These are phyloP conservation scores for Fusarium nygamai DNA, from an alignment of 2,329 filamentous ascomycete genomes.

Conservation along the genomic window DNA sequence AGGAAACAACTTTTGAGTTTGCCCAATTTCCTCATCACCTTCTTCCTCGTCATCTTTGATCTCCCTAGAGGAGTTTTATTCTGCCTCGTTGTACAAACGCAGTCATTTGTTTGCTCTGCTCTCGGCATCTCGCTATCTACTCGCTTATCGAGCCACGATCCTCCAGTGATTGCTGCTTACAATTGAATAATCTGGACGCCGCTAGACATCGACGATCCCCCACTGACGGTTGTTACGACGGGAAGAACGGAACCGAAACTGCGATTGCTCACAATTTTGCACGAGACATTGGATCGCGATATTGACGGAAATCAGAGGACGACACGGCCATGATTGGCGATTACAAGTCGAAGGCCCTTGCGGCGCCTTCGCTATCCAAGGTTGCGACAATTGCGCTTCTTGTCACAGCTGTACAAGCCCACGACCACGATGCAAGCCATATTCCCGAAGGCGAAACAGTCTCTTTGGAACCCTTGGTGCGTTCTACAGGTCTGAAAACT, in stretches of 20 bases:
- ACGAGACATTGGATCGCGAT: background rate
- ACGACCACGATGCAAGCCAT: slow-evolving; percentile 60
- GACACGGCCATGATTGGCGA: slow-evolving; percentile 32
- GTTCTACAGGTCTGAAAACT: slow-evolving; percentile 40
- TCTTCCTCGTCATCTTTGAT: background rate
- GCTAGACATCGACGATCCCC: slow-evolving; percentile 34
- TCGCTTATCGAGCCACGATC: slow-evolving; percentile 33
- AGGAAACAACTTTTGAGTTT: slow-evolving; percentile 16
- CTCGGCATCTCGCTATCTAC: background rate
- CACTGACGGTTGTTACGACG: slow-evolving; percentile 4
- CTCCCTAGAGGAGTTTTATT: slow-evolving; percentile 20
- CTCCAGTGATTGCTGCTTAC: background rate
- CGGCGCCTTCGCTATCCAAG: slow-evolving; percentile 24
- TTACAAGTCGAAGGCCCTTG: slow-evolving; percentile 21
- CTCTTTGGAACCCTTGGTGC: slow-evolving; percentile 78
- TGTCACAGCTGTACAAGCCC: slow-evolving; percentile 45
- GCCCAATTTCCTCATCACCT: slow-evolving; percentile 1
- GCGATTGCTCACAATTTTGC: background rate
- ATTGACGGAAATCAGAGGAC: background rate
- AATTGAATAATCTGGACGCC: slow-evolving; percentile 12
- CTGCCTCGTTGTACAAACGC: background rate
- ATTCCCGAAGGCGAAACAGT: slow-evolving; percentile 76
- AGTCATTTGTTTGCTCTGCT: slow-evolving; percentile 39
- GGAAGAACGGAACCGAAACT: background rate
- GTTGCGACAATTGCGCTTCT: slow-evolving; percentile 41